Evolutionary conservation across 2,329 filamentous ascomycete species (phyloP), one percentile per base, ranked within the genome.

Genomic region (Stagonosporopsis chrysanthemi): DNA sequence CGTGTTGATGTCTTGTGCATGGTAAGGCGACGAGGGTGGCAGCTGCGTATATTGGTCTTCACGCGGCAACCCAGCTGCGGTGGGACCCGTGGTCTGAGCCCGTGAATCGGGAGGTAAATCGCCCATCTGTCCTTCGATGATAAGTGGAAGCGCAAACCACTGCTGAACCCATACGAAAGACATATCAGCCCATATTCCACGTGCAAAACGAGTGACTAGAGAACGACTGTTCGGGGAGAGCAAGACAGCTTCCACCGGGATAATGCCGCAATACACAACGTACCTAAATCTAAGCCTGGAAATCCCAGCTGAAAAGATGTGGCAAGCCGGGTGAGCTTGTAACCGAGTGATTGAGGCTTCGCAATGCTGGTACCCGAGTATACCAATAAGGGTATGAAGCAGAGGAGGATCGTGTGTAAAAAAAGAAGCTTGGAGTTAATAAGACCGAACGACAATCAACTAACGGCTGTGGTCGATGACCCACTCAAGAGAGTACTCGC

Each of bases 161-260:
- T 78, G 76, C 59, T 78, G 76, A 58, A 78, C 64, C 76, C 75
- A 78, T 66, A 77, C 62, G 61, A 75, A 75, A 60, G 75, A 64
- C 75, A 78, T 78, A 67, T 78, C 68, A 78, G 76, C 64, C 69
- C 72, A 77, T 77, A 58, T 65, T 73, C 67, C 42, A 61, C 38
- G 46, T 56, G 48, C 45, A 49, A 61, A 67, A 60, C 45, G 58
- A 63, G 36, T 50, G 56, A 52, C 52, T 58, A 56, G 40, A 63
- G 63, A 67, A 61, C 60, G 61, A 65, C 58, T 56, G 65, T 64
- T 58, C 60, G 61, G 46, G 59, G 28, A 36, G 51, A 24, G 60
- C 52, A 58, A 58, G 47, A 53, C 44, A 47, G 4, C 38, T 44
- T 44, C 36, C 42, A 47, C 46, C 45, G 52, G 29, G 38, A 54